Base-by-base conservation (phyloP, 371 early-diverging fungal genomes). In the Edhazardia aedis region DNA sequence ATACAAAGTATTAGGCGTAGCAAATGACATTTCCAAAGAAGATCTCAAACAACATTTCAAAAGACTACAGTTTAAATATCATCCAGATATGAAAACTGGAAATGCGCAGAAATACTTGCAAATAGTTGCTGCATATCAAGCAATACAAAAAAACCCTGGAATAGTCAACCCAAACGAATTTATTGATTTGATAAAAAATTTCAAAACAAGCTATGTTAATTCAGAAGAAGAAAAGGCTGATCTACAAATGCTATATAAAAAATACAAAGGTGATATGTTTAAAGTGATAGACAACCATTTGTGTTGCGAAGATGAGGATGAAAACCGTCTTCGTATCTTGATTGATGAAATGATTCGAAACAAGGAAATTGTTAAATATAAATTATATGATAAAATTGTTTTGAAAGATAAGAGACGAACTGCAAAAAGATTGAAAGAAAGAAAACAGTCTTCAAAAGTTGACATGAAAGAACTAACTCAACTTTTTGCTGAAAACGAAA, bases 1-100 rank as follows among this genome's bases (percentile, higher is more conserved):
- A 33, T 84, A 84, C 67, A 77, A 79, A 58, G 69, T 88, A 22
- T 76, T 94, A 14, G 86, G 82, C 12, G 79, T 91, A 18, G 69
- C 80, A 9, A 77, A 82, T 28, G 75, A 76, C 25, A 87, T 88
- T 9, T 68, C 78, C 11, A 75, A 76, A 58, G 75, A 76, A 45
- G 85, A 88, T 57, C 89, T 92, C 65, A 85, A 81, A 61, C 81
- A 81, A 61, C 83, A 84, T 37, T 94, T 84, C 74, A 81, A 82
- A 53, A 80, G 78, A 55, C 72, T 91, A 28, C 83, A 83, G 3
- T 65, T 84, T 40, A 69, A 78, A 68, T 78, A 80, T 65, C 86
- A 86, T 63, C 87, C 86, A 18, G 84, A 82, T 68, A 78, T 78
- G 61, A 87, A 77, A 84, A 53, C 79, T 81, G 51, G 81, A 78